Evolutionary conservation across 1,284 basidiomycete genomes (phyloP).

Genomic region (Ustilago tritici): DNA sequence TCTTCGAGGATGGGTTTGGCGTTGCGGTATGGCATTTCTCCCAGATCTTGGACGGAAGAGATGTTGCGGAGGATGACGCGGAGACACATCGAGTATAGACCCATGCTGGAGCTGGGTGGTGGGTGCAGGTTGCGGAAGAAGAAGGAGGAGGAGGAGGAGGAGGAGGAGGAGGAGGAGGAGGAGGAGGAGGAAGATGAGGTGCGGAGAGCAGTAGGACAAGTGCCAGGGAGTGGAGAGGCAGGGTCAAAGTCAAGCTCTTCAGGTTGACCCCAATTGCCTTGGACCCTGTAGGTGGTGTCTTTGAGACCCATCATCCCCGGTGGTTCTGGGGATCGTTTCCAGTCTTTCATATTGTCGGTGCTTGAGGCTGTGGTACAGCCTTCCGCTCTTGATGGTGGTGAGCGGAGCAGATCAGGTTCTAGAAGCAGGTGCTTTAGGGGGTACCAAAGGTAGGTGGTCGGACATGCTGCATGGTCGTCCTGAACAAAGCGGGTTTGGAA

Average conservation of each 20-base stretch:
- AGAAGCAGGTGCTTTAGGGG: not conserved
- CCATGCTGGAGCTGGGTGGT: not conserved
- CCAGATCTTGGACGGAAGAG: slow-evolving; percentile 58
- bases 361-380: not conserved
- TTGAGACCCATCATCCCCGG: slow-evolving; percentile 56
- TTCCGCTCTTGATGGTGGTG: not conserved
- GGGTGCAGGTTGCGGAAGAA: not conserved
- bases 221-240: slow-evolving; percentile 26
- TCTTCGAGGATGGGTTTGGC: slow-evolving; percentile 60
- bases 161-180: too few species aligned
- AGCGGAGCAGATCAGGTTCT: not conserved
- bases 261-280: slow-evolving; percentile 44
- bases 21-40: slow-evolving; percentile 63
- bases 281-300: slow-evolving; percentile 16
- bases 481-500: not conserved
- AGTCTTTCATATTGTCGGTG: slow-evolving; percentile 51
- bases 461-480: slow-evolving; percentile 14
- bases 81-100: slow-evolving; percentile 41
- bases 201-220: slow-evolving; percentile 16
- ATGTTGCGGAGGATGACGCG: slow-evolving; percentile 60
- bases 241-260: slow-evolving; percentile 45
- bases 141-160: too few species aligned
- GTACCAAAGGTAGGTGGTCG: not conserved
- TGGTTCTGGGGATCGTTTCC: slow-evolving; percentile 58
- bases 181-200: not conserved